Evolutionary conservation across 179 eudicot species (phyloP).

Genomic region (Patellifolia procumbens): DNA sequence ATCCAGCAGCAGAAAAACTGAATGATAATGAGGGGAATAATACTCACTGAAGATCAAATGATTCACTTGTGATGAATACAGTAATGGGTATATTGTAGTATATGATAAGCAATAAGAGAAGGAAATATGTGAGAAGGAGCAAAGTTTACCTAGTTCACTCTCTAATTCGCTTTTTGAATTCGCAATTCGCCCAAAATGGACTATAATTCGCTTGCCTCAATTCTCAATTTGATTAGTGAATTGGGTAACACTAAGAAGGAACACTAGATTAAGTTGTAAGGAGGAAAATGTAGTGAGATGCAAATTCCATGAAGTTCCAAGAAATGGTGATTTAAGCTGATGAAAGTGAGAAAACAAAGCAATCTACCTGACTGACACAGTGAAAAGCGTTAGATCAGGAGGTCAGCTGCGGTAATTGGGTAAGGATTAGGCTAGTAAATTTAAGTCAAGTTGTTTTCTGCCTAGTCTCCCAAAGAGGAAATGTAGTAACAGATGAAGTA

Average conservation of each 20-base stretch:
- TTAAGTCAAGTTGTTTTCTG: neutral
- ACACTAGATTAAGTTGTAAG: neutral
- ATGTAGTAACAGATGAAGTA: too few species aligned
- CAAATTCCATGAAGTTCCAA: neutral
- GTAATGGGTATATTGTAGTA: neutral
- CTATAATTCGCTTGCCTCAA: too few species aligned
- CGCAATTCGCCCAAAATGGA: too few species aligned
- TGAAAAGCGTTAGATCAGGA: neutral
- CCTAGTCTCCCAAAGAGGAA: too few species aligned
- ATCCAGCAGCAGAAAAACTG: neutral
- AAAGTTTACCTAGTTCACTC: too few species aligned
- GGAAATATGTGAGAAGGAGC: neutral
- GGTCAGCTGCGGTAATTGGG: neutral
- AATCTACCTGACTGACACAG: too few species aligned
- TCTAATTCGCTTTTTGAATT: too few species aligned
- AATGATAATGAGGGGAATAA: neutral
- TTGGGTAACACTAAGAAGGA: too few species aligned
- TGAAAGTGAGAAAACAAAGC: neutral
- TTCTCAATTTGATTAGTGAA: too few species aligned
- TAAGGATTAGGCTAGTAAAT: slow-evolving; percentile 1
- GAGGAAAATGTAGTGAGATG: neutral
- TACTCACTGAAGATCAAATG: neutral
- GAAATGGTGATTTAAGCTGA: neutral
- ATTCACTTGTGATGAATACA: neutral
- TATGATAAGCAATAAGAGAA: neutral